phyloP scores from a whole-genome alignment of 1,139 yeast species.

The Candida freyschussii region DNA sequence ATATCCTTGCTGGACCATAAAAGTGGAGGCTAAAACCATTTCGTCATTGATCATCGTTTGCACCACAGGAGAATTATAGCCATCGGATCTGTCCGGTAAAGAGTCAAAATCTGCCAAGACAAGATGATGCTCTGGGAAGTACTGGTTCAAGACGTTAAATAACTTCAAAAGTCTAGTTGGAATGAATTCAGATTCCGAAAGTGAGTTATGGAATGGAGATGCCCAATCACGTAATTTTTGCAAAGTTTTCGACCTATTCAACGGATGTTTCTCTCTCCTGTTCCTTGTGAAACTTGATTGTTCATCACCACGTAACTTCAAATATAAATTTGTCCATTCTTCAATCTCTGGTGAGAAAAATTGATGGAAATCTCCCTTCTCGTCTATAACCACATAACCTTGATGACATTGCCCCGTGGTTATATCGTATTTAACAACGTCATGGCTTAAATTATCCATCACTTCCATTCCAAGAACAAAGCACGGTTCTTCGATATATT shows the following conservation, averaged over 20 bases:
- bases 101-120: slow-evolving; percentile 68
- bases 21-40: slow-evolving; percentile 48
- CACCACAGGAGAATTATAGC: slow-evolving; percentile 77
- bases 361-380: slow-evolving; percentile 72
- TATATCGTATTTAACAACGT: slow-evolving; percentile 71
- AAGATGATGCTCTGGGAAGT: slow-evolving; percentile 73
- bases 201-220: slow-evolving; percentile 61
- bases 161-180: slow-evolving; percentile 73
- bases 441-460: slow-evolving; percentile 82
- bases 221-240: slow-evolving; percentile 31
- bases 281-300: slow-evolving; percentile 5
- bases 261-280: slow-evolving; percentile 14
- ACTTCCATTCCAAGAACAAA: slow-evolving; percentile 81
- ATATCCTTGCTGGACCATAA: slow-evolving; percentile 78
- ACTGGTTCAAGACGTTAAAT: slow-evolving; percentile 55
- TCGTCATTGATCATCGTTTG: slow-evolving; percentile 68
- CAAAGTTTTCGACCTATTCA: slow-evolving; percentile 14
- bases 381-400: slow-evolving; percentile 73
- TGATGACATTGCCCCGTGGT: slow-evolving; percentile 65
- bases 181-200: slow-evolving; percentile 72
- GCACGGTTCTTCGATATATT: slow-evolving; percentile 61
- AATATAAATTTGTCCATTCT: slow-evolving; percentile 48
- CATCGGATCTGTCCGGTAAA: slow-evolving; percentile 56
- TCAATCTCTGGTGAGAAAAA: slow-evolving; percentile 68
- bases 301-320: slow-evolving; percentile 19